Base-by-base conservation (phyloP, 495 filamentous ascomycete genomes). In the Hypoxylon cercidicola region DNA sequence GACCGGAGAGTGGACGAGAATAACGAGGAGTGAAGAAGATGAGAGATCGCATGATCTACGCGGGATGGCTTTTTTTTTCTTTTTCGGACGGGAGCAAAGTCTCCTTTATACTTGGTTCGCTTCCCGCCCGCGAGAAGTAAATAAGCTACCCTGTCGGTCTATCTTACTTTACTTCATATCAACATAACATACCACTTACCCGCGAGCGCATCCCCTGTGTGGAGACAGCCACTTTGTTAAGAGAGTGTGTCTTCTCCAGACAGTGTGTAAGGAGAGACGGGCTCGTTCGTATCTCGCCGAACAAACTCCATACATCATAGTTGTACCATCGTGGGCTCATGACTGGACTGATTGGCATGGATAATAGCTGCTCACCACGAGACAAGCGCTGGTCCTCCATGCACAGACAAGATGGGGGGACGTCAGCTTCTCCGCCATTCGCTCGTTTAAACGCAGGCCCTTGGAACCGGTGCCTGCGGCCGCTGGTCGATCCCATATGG, bases 261-360 rank as follows among this genome's bases (percentile, higher is more conserved):
- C 25, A 28, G 25, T 28, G 25, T 28, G 35, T 37, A 56, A 23
- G 15, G 30, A 35, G 40, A 58, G 55, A 59, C 41, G 59, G 54
- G 53, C 37, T 62, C 37, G 47, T 28, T 18, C 25, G 49, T 64
- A 64, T 57, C 66, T 64, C 66, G 39, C 60, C 66, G 55, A 64
- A 41, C 39, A 55, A 60, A 60, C 19, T 46, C 47, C 54, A 49
- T 60, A 60, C 45, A 40, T 34, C 15, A 46, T 39, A 25, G 30
- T 15, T 52, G 43, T 21, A 59, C 20, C 45, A 23, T 60, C 49
- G 20, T 55, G 50, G 55, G 6, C 66, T 66, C 51, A 61, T 66
- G 57, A 57, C 51, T 61, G 15, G 51, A 44, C 60, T 64, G 66
- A 69, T 69, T 69, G 66, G 66, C 55, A 47, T 69, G 66, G 66